Evolutionary conservation across 148 eudicot species (phyloP), one percentile per base, ranked within the genome.

Genomic region (Pharnaceum exiguum): DNA sequence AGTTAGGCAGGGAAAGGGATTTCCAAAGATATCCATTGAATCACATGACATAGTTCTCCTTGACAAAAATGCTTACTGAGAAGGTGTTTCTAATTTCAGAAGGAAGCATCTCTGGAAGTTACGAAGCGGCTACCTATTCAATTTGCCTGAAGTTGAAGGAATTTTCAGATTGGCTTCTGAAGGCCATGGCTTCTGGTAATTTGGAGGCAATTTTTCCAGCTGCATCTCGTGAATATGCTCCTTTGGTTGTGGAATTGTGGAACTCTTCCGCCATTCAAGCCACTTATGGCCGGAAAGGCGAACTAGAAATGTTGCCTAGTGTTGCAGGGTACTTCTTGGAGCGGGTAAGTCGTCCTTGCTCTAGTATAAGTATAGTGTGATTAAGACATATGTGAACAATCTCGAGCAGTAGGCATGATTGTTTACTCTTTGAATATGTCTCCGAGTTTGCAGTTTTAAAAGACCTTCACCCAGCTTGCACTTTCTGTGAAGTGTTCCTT

Each of bases 141-240:
- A 69, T 89, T 24, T 67, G 76, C 62, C 96, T 87, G 51, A 82
- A 89, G 74, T 64, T 94, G 69, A 94, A 86, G 76, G 75, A 77
- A 55, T 94, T 94, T 75, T 94, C 95, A 19, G 99, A 89, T 68
- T 91, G 98, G 98, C 86, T 91, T 71, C 84, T 94, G 50, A 89
- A 84, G 78, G 60, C 80, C 28, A 85, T 94, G 96, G 91, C 77
- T 17, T 79, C 87, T 10, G 99, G 99, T 49, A 79, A 73, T 61
- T 64, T 86, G 71, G 96, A 89, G 71, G 78, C 69, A 30, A 72
- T 94, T 57, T 94, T 94, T 70, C 99, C 96, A 7, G 96, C 99
- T 63, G 95, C 99, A 55, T 82, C 89, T 60, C 89, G 99, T 47
- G 99, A 94, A 70, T 94, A 94, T 73, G 96, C 93, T 19, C 99